Conservation (phyloP, 2,329 filamentous ascomycete species). For the Dendryphion nanum region DNA sequence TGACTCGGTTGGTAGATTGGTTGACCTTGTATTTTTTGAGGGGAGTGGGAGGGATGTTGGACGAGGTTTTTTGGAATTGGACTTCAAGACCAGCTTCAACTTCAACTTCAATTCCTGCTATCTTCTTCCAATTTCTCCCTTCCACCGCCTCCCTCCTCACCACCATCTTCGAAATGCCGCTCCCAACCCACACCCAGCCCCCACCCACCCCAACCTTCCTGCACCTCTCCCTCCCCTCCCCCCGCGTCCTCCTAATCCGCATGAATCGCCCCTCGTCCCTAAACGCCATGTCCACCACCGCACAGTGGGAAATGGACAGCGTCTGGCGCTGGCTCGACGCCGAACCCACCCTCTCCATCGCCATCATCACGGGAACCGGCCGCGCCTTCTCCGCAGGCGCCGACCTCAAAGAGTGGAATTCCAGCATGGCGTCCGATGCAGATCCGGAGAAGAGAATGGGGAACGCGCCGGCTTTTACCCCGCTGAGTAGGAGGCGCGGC, state of each 20-base stretch:
- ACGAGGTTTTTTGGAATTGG: too few relatives aligned
- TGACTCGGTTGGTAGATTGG: too few relatives aligned
- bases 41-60: too few relatives aligned
- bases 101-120: too few relatives aligned
- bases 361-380: constrained; percentile 47
- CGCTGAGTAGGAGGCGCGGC: constrained; percentile 52
- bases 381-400: constrained; percentile 53
- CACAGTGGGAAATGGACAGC: constrained; percentile 46
- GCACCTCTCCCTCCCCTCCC: constrained; percentile 42
- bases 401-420: constrained; percentile 45
- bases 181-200: constrained; percentile 10
- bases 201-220: constrained; percentile 19
- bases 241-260: constrained; percentile 46
- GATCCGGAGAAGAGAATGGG: constrained; percentile 15
- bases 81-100: too few relatives aligned
- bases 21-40: too few relatives aligned
- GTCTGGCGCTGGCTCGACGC: constrained; percentile 51
- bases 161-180: constrained; percentile 6
- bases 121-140: too few relatives aligned
- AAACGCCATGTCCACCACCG: constrained; percentile 34
- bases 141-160: background rate
- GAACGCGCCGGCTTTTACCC: constrained; percentile 47
- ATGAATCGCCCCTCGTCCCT: constrained; percentile 46
- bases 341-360: constrained; percentile 43
- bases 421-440: constrained; percentile 14